Evolutionary conservation across 495 filamentous ascomycete species (phyloP).

Genomic region (Pseudotulostoma volvatum): DNA sequence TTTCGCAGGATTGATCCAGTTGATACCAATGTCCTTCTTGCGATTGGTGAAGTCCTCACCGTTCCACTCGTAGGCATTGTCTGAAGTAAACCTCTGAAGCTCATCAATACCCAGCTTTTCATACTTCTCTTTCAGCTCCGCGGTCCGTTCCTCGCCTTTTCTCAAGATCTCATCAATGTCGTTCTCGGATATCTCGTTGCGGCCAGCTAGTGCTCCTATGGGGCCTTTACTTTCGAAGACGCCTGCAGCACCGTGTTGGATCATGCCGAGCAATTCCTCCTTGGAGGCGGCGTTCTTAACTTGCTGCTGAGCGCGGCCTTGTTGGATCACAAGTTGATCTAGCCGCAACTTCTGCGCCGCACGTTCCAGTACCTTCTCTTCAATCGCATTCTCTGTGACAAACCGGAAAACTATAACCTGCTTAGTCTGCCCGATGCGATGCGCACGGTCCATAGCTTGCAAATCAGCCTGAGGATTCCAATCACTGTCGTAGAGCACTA

Average conservation of each 20-base stretch:
- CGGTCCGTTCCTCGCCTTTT: constrained; percentile 78
- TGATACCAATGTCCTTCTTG: constrained; percentile 88
- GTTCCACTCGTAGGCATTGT: constrained; percentile 98
- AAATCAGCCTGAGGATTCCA: constrained; percentile 99
- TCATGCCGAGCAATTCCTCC: constrained; percentile 93
- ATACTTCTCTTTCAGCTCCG: constrained; percentile 78
- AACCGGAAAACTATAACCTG: constrained; percentile 94
- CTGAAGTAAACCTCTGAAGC: constrained; percentile 91
- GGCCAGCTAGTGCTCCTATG: constrained; percentile 36
- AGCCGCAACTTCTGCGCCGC: constrained; percentile 94
- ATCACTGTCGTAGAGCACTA: constrained; percentile 96
- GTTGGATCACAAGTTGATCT: constrained; percentile 98
- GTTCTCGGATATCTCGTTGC: constrained; percentile 55
- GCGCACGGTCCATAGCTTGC: constrained; percentile 96
- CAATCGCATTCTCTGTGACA: constrained; percentile 93
- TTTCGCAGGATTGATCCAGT: constrained; percentile 97
- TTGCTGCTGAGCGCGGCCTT: constrained; percentile 86
- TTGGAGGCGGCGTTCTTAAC: constrained; percentile 80
- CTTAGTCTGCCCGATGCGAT: constrained; percentile 97
- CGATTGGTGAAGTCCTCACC: constrained; percentile 79
- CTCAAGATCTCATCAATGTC: constrained; percentile 80
- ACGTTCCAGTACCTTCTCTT: constrained; percentile 95
- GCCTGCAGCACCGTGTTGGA: constrained; percentile 93
- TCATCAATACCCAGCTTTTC: constrained; percentile 98
- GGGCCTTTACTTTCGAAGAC: constrained; percentile 60